Percentiles rank a stretch among this genome's conserved stretches.
Conservation (phyloP, 192 early-diverging fungal genomes). For the Kickxella alabastrina region DNA sequence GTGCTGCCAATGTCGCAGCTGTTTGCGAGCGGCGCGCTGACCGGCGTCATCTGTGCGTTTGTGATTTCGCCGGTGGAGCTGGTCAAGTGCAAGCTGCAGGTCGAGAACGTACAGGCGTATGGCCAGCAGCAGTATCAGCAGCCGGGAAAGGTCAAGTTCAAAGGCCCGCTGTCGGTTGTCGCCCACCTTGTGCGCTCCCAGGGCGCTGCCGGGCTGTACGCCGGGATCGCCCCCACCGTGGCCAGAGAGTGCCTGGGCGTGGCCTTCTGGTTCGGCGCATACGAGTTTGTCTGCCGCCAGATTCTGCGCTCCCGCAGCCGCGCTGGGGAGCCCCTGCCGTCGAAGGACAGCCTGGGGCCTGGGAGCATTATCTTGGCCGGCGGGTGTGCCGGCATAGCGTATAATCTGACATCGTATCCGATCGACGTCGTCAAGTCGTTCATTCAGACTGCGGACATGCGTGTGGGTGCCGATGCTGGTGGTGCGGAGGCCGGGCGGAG, state of each 20-base stretch:
- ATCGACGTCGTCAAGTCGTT: constrained; percentile 92
- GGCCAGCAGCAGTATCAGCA: not conserved
- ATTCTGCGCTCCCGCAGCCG: constrained; percentile 25
- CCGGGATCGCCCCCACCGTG: constrained; percentile 60
- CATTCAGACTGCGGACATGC: constrained; percentile 81
- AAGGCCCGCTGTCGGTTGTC: constrained; percentile 59
- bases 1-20: constrained; percentile 64
- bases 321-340: constrained; percentile 13
- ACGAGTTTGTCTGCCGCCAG: constrained; percentile 69
- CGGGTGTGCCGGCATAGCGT: constrained; percentile 86
- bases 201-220: constrained; percentile 52
- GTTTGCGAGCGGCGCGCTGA: constrained; percentile 74
- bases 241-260: constrained; percentile 89
- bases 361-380: constrained; percentile 81
- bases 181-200: constrained; percentile 51
- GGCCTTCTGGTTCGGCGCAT: constrained; percentile 94
- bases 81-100: constrained; percentile 95
- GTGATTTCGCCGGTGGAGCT: constrained; percentile 94
- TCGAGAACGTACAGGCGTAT: constrained; percentile 61
- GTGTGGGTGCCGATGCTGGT: not conserved
- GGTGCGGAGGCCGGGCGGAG: not conserved
- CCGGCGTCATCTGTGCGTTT: constrained; percentile 82
- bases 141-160: constrained; percentile 20
- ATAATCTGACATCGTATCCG: constrained; percentile 84
- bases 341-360: constrained; percentile 70